Evolutionary conservation across 768 basidiomycete species (phyloP).

Genomic region (Astraeus odoratus): DNA sequence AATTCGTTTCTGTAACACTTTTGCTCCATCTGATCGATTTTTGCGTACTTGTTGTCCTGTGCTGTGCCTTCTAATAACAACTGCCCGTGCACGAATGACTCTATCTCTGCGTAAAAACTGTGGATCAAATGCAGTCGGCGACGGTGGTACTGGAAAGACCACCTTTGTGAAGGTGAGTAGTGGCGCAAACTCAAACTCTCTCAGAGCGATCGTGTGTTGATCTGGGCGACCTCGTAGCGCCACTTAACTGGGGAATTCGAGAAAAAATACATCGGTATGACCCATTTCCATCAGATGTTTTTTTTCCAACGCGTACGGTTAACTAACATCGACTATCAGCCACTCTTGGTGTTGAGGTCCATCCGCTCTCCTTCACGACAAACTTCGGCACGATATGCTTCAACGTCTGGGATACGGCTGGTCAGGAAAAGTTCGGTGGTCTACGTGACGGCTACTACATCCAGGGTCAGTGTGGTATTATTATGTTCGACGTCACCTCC

Average conservation of each 20-base stretch:
- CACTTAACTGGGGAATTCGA: conserved; percentile 99
- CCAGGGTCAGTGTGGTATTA: conserved; percentile 98
- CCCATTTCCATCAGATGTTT: conserved; percentile 4
- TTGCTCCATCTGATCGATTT: not conserved
- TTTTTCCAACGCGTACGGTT: conserved; percentile 9
- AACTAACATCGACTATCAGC: conserved; percentile 42
- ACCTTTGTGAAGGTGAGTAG: conserved; percentile 89
- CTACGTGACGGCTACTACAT: conserved; percentile 96
- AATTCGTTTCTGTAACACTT: not conserved
- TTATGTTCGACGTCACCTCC: conserved; percentile 99
- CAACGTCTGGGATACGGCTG: conserved; percentile 99
- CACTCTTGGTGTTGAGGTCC: conserved; percentile 98
- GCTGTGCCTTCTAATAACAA: no score
- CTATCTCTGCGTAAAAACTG: conserved; percentile 22
- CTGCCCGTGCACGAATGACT: not conserved
- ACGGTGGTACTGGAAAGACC: conserved; percentile 96
- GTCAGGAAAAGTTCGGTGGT: conserved; percentile 99
- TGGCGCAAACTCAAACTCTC: conserved; percentile 17
- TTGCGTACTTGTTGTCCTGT: not conserved
- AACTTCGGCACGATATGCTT: conserved; percentile 99
- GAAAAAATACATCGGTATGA: conserved; percentile 97
- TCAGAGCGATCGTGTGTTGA: conserved; percentile 50
- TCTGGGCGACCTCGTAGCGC: conserved; percentile 51
- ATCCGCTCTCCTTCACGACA: conserved; percentile 92
- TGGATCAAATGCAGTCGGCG: conserved; percentile 83